phyloP scores from a whole-genome alignment of 140 eudicot species.

The Cichorium intybus region DNA sequence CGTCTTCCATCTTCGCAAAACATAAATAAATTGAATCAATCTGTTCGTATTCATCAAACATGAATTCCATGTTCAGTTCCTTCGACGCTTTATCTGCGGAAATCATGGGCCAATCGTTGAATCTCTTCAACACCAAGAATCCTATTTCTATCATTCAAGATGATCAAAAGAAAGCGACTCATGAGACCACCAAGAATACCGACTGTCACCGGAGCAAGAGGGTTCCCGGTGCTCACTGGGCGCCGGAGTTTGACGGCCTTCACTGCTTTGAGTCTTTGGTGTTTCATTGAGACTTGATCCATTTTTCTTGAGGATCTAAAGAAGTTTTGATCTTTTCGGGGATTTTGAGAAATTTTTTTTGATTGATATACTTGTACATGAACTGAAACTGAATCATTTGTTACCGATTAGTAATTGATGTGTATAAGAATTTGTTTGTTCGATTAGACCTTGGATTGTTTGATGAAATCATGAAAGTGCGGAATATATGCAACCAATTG shows the following conservation, averaged over 20 bases:
- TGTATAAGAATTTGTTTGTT: constrained; percentile 2
- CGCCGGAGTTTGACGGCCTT: constrained; percentile 46
- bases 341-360: not conserved
- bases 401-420: not conserved
- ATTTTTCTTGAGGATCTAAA: not conserved
- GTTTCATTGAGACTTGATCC: constrained; percentile 2
- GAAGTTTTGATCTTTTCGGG: not conserved
- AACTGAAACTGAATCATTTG: not conserved
- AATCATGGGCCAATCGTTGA: constrained; percentile 17
- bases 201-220: not conserved
- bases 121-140: constrained; percentile 3
- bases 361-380: constrained; percentile 3
- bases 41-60: not conserved
- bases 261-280: constrained; percentile 42
- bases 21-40: not conserved
- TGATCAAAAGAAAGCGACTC: constrained; percentile 11
- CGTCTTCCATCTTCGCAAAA: not conserved
- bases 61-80: constrained; percentile 51
- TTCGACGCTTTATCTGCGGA: constrained; percentile 41
- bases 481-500: not conserved
- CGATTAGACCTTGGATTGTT: not conserved
- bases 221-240: constrained; percentile 18
- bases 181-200: not conserved
- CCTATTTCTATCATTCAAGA: not conserved
- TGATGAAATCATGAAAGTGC: not conserved